phyloP scores from a whole-genome alignment of 1,284 basidiomycete genomes.

The Malassezia caprae region DNA sequence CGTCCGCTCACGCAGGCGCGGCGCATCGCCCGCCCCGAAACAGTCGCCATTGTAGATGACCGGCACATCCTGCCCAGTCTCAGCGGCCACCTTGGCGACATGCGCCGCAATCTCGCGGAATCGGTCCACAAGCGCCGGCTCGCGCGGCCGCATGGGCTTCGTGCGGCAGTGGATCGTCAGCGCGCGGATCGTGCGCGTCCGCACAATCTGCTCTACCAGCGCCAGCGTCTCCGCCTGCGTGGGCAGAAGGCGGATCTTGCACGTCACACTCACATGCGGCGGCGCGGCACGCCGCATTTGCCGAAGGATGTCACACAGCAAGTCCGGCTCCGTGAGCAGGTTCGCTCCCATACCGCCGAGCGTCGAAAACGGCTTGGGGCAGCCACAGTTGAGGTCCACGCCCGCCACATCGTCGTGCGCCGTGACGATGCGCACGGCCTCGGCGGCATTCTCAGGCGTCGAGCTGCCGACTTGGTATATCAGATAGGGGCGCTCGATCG shows the following conservation, averaged over 20 bases:
- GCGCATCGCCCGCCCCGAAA: slow-evolving; percentile 65
- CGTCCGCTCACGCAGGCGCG: slow-evolving; percentile 57
- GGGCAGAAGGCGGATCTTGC: slow-evolving; percentile 80
- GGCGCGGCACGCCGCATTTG: slow-evolving; percentile 51
- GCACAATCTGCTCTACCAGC: slow-evolving; percentile 73
- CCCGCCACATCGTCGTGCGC: slow-evolving; percentile 70
- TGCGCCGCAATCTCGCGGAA: slow-evolving; percentile 74
- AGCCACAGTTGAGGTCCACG: slow-evolving; percentile 80
- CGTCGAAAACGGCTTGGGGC: slow-evolving; percentile 86
- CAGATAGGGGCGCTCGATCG: slow-evolving; percentile 58
- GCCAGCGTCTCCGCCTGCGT: slow-evolving; percentile 74
- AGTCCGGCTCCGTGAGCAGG: slow-evolving; percentile 77
- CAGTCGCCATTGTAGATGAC: slow-evolving; percentile 93
- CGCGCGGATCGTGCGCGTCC: slow-evolving; percentile 69
- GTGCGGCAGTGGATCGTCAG: slow-evolving; percentile 94
- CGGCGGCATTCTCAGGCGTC: slow-evolving; percentile 75
- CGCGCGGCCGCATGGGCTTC: slow-evolving; percentile 75
- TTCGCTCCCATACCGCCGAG: slow-evolving; percentile 94
- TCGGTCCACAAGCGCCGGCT: slow-evolving; percentile 68
- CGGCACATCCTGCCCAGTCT: slow-evolving; percentile 56
- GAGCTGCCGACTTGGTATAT: slow-evolving; percentile 75
- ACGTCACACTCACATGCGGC: slow-evolving; percentile 50
- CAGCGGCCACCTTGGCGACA: slow-evolving; percentile 56
- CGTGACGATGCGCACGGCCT: slow-evolving; percentile 76
- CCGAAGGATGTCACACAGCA: slow-evolving; percentile 63